Evolutionary conservation across 208 protist genomes (phyloP), one percentile per base, ranked within the genome.

Genomic region (Trypanosoma platydactyli): DNA sequence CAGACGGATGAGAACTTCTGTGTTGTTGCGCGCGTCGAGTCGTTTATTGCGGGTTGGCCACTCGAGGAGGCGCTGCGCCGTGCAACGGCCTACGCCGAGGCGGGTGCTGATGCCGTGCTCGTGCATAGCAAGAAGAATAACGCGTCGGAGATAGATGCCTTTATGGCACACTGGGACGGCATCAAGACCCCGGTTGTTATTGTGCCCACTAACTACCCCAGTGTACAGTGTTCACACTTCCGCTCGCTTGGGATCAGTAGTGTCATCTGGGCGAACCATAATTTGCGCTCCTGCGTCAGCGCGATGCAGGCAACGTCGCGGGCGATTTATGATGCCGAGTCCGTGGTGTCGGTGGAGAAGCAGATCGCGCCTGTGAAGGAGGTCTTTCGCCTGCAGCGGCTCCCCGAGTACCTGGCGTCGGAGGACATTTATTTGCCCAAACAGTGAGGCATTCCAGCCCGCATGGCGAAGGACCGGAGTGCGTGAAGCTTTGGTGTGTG

Each of bases 21-120:
- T 54, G 83, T 94, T 38, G 81, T 94, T 13, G 88, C 88, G 5
- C 80, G 88, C 33, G 73, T 89, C 53, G 88, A 94, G 79, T 68
- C 86, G 4, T 89, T 94, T 68, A 94, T 94, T 63, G 88, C 88
- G 15, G 88, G 88, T n/a, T 94, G 84, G 83, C 81, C 75, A 20
- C 51, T 87, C 15, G 81, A 92, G 41, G 84, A 92, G 74, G 80
- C 85, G 18, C 45, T 94, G 44, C 63, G 82, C 33, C 76, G 88
- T 1, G 88, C 88, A 3, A 71, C 82, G 40, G 77, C 81, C 27
- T 94, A 90, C 65, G 60, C 68, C 29, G 76, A 88, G 54, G 79
- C 81, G 35, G 88, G 88, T 7, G 88, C 84, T 5, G 88, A 94
- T 64, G 88, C 83, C 35, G 65, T 94, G 18, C 68, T 94, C 22